Conservation (phyloP, 2,329 filamentous ascomycete species). For the Fusarium equiseti region DNA sequence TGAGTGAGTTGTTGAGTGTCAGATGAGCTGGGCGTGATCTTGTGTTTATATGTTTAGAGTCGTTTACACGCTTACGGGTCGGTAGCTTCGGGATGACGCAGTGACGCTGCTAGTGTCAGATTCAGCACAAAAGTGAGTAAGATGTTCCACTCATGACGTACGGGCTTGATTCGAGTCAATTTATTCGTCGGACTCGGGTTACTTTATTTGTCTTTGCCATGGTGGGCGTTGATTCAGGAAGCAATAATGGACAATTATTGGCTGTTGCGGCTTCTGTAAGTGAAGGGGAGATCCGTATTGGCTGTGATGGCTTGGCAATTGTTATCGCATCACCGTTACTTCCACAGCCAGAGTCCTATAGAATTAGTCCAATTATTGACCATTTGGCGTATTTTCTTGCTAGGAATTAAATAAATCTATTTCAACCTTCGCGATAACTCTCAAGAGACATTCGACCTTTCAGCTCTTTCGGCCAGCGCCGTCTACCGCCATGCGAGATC, state of each 20-base stretch:
- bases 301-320: not conserved
- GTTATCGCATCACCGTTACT: not conserved
- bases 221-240: no score
- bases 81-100: slow-evolving; percentile 14
- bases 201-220: no score
- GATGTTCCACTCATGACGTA: slow-evolving; percentile 12
- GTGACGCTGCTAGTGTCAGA: slow-evolving; percentile 15
- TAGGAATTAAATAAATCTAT: not conserved
- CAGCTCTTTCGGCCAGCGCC: slow-evolving; percentile 1
- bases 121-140: not conserved
- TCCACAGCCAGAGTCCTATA: not conserved
- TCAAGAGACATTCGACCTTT: rapidly evolving
- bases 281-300: rapidly evolving
- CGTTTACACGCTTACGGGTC: not conserved
- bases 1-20: no score
- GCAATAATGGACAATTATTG: no score
- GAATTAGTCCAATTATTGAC: not conserved
- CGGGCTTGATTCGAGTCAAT: not conserved
- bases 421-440: not conserved
- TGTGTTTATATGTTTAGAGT: not conserved
- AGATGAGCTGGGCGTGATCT: no score
- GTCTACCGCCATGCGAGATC: slow-evolving; percentile 2
- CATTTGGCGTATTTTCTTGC: not conserved
- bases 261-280: not conserved
- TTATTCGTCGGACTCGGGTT: not conserved